A percentile compares a stretch with the other conserved stretches of the same genome.
phyloP scores from a whole-genome alignment of 805 yeast species.

The Allodekkera sacchari region DNA sequence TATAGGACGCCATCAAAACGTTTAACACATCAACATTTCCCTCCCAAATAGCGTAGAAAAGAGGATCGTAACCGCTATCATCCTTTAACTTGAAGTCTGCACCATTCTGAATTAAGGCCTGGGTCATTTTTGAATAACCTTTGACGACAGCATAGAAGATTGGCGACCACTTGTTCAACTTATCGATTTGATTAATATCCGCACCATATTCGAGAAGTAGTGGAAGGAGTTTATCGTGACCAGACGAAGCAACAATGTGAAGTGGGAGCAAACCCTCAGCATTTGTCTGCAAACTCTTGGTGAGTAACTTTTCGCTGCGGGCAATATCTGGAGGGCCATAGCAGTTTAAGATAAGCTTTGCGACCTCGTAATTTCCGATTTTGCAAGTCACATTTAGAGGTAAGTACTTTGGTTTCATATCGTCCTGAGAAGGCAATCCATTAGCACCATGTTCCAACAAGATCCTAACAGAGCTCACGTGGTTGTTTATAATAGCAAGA shows the following conservation, averaged over 20 bases:
- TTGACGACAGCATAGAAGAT: conserved; percentile 83
- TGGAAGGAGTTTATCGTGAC: conserved; percentile 62
- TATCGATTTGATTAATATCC: conserved; percentile 70
- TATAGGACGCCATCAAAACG: conserved; percentile 38
- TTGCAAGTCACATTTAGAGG: conserved; percentile 86
- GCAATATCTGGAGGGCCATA: conserved; percentile 21
- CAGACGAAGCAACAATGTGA: conserved; percentile 83
- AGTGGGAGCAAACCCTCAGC: conserved; percentile 87
- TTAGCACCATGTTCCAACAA: conserved; percentile 42
- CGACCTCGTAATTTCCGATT: conserved; percentile 65
- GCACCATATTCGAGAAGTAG: conserved; percentile 66
- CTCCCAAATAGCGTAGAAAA: conserved; percentile 89
- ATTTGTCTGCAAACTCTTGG: conserved; percentile 46
- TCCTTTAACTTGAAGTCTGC: conserved; percentile 66
- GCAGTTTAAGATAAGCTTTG: conserved; percentile 47
- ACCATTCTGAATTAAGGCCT: conserved; percentile 60
- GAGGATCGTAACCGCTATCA: conserved; percentile 70
- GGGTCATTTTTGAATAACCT: conserved; percentile 67
- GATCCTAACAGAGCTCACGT: conserved; percentile 44
- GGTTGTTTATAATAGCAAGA: conserved; percentile 65
- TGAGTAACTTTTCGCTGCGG: conserved; percentile 21
- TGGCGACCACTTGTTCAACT: conserved; percentile 90
- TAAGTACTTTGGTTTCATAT: conserved; percentile 52
- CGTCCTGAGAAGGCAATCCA: conserved; percentile 39
- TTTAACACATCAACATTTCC: conserved; percentile 82